Conservation (phyloP, 163 green algal genomes). For the Trebouxiophyceae sp. region DNA sequence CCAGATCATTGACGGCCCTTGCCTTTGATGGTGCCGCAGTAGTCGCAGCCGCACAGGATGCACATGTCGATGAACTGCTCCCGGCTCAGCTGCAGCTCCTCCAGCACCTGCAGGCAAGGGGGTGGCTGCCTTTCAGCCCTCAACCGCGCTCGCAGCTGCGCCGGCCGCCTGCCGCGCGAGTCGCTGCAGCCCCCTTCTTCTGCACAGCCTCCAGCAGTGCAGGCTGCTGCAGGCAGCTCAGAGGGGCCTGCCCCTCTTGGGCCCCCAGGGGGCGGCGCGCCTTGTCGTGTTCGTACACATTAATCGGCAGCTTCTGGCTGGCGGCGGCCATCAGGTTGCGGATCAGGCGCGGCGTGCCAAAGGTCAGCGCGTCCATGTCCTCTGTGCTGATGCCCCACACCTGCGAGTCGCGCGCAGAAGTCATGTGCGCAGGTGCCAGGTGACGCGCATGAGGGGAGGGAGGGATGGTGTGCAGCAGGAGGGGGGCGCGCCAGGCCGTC, state of each 20-base stretch:
- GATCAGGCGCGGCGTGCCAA: conserved; percentile 77
- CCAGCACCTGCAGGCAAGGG: conserved; percentile 60
- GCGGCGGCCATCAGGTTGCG: conserved; percentile 85
- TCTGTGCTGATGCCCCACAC: conserved; percentile 90
- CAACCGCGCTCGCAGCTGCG: too few species aligned
- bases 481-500: conserved; percentile 47
- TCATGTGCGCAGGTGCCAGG: too few species aligned
- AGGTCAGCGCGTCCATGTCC: conserved; percentile 98
- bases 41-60: conserved; percentile 98
- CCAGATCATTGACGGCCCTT: too few species aligned
- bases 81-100: conserved; percentile 52
- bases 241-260: too few species aligned
- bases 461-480: too few species aligned
- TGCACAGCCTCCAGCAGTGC: too few species aligned
- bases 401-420: too few species aligned
- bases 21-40: conserved; percentile 73
- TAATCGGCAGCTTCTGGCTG: conserved; percentile 52
- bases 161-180: too few species aligned
- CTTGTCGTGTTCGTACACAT: conserved; percentile 71
- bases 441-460: too few species aligned
- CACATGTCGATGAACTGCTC: conserved; percentile 96
- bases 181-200: too few species aligned
- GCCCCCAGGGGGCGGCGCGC: conserved; percentile 11
- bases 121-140: too few species aligned
- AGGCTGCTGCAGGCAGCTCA: too few species aligned